A percentile compares a stretch with the other conserved stretches of the same genome.
Conservation (phyloP, 495 filamentous ascomycete species). For the Letharia columbiana region DNA sequence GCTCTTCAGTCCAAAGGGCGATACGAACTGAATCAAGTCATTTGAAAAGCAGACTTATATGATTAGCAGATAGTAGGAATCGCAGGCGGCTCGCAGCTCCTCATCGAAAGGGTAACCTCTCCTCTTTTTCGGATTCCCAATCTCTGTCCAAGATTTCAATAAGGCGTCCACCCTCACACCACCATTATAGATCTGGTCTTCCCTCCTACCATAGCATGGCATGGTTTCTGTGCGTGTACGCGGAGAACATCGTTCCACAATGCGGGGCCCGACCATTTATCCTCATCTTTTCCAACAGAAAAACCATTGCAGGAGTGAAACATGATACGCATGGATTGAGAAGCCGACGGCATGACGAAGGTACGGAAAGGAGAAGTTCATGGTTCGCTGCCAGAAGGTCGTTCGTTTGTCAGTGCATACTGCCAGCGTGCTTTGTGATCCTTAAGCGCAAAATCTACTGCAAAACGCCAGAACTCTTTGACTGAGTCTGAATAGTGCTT, state of each 20-base stretch:
- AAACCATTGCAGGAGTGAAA: constrained; percentile 97
- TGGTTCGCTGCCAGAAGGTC: constrained; percentile 32
- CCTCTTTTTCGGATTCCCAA: constrained; percentile 73
- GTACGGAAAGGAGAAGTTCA: constrained; percentile 34
- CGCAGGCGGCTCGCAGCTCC: constrained; percentile 62
- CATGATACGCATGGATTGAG: constrained; percentile 88
- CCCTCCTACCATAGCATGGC: constrained; percentile 96
- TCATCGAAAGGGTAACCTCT: constrained; percentile 68
- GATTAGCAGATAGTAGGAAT: constrained; percentile 86
- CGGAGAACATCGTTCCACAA: constrained; percentile 89
- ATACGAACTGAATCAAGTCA: background rate
- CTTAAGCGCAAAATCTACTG: constrained; percentile 45
- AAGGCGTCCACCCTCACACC: constrained; percentile 76
- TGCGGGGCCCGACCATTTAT: constrained; percentile 69
- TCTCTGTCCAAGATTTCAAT: constrained; percentile 69
- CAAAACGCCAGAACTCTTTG: constrained; percentile 78
- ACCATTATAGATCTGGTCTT: constrained; percentile 94
- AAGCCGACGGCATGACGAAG: constrained; percentile 68
- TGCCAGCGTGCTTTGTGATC: constrained; percentile 42
- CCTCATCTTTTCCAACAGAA: constrained; percentile 82
- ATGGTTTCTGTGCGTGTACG: constrained; percentile 57
- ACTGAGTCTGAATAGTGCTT: constrained; percentile 71
- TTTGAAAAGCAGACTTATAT: constrained; percentile 30
- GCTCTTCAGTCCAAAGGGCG: background rate
- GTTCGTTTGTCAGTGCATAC: constrained; percentile 39